phyloP scores from a whole-genome alignment of 257 asterid genomes.

The Ilex aquifolium region DNA sequence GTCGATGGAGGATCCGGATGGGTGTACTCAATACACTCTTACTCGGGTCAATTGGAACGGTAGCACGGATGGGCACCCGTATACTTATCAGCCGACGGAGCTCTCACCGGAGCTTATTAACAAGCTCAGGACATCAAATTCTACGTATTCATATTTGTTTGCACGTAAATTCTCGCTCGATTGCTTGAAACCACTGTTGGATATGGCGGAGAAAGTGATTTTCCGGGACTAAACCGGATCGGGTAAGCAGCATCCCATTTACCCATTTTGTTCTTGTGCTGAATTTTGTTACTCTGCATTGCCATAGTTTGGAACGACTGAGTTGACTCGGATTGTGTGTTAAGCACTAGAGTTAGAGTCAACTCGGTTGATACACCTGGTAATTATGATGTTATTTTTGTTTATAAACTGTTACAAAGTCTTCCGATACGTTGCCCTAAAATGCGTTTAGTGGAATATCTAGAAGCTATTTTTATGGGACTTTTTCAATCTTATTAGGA shows the following conservation, averaged over 20 bases:
- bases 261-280: neutral
- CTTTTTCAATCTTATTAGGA: too few relatives aligned
- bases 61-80: slow-evolving; percentile 62
- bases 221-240: slow-evolving; percentile 39
- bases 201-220: slow-evolving; percentile 44
- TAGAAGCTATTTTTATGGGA: too few relatives aligned
- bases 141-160: slow-evolving; percentile 46
- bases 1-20: slow-evolving; percentile 68
- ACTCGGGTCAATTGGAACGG: slow-evolving; percentile 81
- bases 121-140: slow-evolving; percentile 39
- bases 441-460: too few relatives aligned
- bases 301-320: neutral
- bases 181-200: slow-evolving; percentile 59
- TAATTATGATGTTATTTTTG: too few relatives aligned
- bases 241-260: slow-evolving; percentile 26
- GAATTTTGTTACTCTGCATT: neutral
- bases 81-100: slow-evolving; percentile 43
- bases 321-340: neutral
- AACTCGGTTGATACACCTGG: too few relatives aligned
- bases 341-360: too few relatives aligned
- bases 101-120: slow-evolving; percentile 44
- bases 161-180: slow-evolving; percentile 75
- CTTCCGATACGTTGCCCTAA: too few relatives aligned
- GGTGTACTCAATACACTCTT: slow-evolving; percentile 46
- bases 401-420: too few relatives aligned